Evolutionary conservation across 352 stramenopile species (phyloP).

Genomic region (Aphanomyces stellatus): DNA sequence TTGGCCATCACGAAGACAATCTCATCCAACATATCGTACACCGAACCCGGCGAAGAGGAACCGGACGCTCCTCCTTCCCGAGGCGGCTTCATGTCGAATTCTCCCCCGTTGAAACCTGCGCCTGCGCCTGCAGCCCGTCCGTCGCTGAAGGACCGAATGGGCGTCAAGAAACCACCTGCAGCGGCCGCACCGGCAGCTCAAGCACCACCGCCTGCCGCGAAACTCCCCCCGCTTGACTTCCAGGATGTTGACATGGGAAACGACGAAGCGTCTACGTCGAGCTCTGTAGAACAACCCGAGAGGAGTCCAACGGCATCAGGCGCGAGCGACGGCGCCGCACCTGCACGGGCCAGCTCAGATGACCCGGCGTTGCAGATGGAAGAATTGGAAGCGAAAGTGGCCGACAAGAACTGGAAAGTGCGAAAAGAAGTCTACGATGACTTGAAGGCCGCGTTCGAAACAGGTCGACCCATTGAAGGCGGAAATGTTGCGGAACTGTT

Average conservation of each 20-base stretch:
- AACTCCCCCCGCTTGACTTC: constrained; percentile 13
- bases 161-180: neutral
- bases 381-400: constrained; percentile 41
- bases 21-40: constrained; percentile 71
- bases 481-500: constrained; percentile 52
- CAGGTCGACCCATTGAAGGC: constrained; percentile 27
- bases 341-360: neutral
- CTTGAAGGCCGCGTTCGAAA: constrained; percentile 55
- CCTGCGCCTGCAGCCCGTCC: constrained; percentile 19
- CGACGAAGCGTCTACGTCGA: too few species aligned
- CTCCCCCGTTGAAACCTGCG: constrained; percentile 26
- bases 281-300: too few species aligned
- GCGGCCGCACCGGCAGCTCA: constrained; percentile 19
- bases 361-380: constrained; percentile 10
- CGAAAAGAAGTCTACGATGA: constrained; percentile 76
- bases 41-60: constrained; percentile 29
- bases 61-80: constrained; percentile 25
- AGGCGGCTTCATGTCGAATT: constrained; percentile 35
- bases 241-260: constrained; percentile 4
- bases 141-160: neutral
- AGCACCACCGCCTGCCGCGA: neutral
- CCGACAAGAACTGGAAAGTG: constrained; percentile 83
- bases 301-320: neutral
- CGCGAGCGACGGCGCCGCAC: neutral
- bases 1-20: constrained; percentile 76